Evolutionary conservation across 2,329 filamentous ascomycete species (phyloP), one percentile per base, ranked within the genome.

Genomic region (Neofusicoccum ribis): DNA sequence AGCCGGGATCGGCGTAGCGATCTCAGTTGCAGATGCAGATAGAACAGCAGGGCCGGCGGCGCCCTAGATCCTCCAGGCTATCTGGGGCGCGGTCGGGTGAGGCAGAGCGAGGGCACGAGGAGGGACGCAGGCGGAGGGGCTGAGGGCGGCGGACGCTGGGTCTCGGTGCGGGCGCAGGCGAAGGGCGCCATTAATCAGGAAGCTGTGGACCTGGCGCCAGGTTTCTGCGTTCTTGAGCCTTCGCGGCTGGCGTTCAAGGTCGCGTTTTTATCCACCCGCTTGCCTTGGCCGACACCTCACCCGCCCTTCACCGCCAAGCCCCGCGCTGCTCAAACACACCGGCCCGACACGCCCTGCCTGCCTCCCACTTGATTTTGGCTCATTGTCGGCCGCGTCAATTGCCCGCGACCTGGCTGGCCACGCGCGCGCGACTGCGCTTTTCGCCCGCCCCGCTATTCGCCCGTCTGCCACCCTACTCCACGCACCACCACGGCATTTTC

Each of bases 401-500:
- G 20, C 44, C 15, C 44, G 14, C 15, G 4, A 5, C 15, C 49
- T 62, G 44, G 59, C 36, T 51, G 59, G 36, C 34, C 44, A 34
- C 31, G 14, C 17, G 17, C 52, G 34, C 31, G 36, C 52, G 39
- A 15, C 56, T n/a, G 20, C 31, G 54, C 39, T 41, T 51, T 62
- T 51, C 20, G 44, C 46, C 39, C 49, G 37, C 61, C n/a, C 49
- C 37, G 39, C 49, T 43, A 60, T 60, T 60, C 56, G 56, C 17
- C 41, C 43, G 17, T 47, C 31, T 14, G 15, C 34, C 44, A 50
- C 51, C 41, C 50, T 46, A 49, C 63, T 59, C 23, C 11, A 15
- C 36, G 83, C 86, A 83, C 36, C 41, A 34, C 39, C 49, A 44
- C 64, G 51, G 52, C 37, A 50, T 59, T 34, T 65, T 60, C 63